Conservation (phyloP, 1,139 yeast species). For the Suhomyces panamericanus region DNA sequence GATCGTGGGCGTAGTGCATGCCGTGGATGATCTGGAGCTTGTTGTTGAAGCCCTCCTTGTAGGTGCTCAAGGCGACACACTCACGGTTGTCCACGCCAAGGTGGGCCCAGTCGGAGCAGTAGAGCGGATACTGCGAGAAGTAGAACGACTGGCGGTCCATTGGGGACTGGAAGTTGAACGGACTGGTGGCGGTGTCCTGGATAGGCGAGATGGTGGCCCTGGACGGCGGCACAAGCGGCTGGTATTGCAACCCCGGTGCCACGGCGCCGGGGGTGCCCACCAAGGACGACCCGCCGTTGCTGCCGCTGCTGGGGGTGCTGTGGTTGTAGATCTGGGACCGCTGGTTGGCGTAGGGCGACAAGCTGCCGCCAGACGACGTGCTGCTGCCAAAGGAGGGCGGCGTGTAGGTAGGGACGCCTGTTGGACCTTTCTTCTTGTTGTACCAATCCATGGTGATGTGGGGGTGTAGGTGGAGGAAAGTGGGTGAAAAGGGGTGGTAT, state of each 20-base stretch:
- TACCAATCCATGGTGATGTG: constrained; percentile 14
- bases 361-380: constrained; percentile 7
- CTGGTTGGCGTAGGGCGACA: constrained; percentile 12
- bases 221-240: constrained; percentile 1
- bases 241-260: constrained; percentile 2
- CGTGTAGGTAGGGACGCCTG: constrained; percentile 10
- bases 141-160: constrained; percentile 51
- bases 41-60: constrained; percentile 68
- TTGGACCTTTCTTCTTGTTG: constrained; percentile 9
- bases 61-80: constrained; percentile 64
- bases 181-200: background rate
- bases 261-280: constrained; percentile 3
- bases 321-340: constrained; percentile 10
- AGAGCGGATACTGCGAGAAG: constrained; percentile 63
- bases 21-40: constrained; percentile 53
- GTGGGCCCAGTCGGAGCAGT: constrained; percentile 66
- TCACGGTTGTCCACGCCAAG: constrained; percentile 41
- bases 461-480: background rate
- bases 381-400: constrained; percentile 9
- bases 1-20: constrained; percentile 29
- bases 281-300: constrained; percentile 3
- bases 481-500: background rate
- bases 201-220: background rate
- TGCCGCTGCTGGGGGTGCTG: constrained; percentile 3
- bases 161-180: constrained; percentile 1